Evolutionary conservation across 768 basidiomycete species (phyloP), one percentile per base, ranked within the genome.

Genomic region (Mycena epipterygia): DNA sequence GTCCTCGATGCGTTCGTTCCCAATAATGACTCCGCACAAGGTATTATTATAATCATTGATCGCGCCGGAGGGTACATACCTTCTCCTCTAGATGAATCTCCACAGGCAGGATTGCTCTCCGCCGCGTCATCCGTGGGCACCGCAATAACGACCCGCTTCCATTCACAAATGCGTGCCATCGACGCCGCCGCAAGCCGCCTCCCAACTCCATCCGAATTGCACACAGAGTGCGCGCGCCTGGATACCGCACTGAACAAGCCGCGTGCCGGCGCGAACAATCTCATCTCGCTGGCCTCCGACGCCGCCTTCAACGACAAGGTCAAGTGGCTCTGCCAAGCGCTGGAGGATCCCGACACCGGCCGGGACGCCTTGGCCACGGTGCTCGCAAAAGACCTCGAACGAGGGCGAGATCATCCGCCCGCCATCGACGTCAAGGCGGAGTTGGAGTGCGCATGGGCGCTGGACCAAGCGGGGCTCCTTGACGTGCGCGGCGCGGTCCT

Each of bases 361-460:
- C 27, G 33, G 7, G 29, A 67, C 29, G 33, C 67, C 23, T n/a
- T 65, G 27, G 59, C 68, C 14, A 14, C 52, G 4, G n/a, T 70
- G 11, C 39, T 70, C 6, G 27, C 48, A 16, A n/a, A 29, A 25
- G 58, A 67, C 2, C 33, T 32, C 12, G 70, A 70, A 33, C 68
- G 23, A n/a, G n/a, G n/a, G 8, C 49, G 53, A 17, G 46, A 12
- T n/a, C 57, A 8, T 11, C 51, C 35, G 32, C 42, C 42, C 39
- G 12, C 42, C 16, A 29, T 75, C 48, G 75, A 82, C 64, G 73
- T 81, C 33, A 63, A 52, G 29, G 21, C 35, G 0, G 77, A 80
- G 25, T 55, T 84, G 16, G 78, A 81, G 58, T 66, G 62, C 2
- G 82, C 81, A 17, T 83, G 81, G 78, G 52, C 62, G 2, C 56